phyloP scores from a whole-genome alignment of 2,329 filamentous ascomycete species.

The Neophaeococcomyces mojaviensis region DNA sequence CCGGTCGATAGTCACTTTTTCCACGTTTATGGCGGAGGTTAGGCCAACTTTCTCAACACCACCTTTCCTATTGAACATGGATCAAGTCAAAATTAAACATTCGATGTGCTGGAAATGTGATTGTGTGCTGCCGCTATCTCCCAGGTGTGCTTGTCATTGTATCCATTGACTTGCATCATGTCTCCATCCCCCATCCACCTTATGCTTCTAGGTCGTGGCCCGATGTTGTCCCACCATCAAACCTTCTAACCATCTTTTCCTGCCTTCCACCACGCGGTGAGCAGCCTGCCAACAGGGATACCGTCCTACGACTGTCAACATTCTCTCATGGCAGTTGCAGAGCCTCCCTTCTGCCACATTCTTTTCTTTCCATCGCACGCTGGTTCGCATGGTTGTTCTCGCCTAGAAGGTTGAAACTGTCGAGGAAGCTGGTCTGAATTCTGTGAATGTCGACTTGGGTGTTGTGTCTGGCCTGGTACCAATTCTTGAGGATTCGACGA shows the following conservation, averaged over 20 bases:
- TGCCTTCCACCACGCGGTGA: not conserved
- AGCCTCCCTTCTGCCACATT: not conserved
- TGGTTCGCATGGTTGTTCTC: not conserved
- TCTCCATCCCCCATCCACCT: conserved; percentile 1
- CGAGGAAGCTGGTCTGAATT: conserved; percentile 3
- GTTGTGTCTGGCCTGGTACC: not conserved
- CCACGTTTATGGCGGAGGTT: not conserved
- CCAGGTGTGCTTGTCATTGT: not conserved
- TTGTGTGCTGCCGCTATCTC: not conserved
- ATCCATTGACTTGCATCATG: conserved; percentile 7
- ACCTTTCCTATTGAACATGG: not conserved
- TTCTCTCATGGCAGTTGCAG: not conserved
- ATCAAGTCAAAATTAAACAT: not conserved
- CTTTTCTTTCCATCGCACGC: not conserved
- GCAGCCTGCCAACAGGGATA: not conserved
- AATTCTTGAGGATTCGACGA: not conserved
- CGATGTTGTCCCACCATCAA: conserved; percentile 4
- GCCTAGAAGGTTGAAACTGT: conserved; percentile 5
- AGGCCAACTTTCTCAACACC: not conserved
- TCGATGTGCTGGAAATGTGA: conserved; percentile 3
- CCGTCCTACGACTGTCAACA: conserved; percentile 3
- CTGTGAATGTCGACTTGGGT: not conserved
- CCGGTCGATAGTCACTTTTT: not conserved
- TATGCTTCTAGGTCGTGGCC: not conserved
- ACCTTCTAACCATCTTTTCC: not conserved